Evolutionary conservation across 78 protist species (phyloP).

Genomic region (Dictyostelium firmibasis): DNA sequence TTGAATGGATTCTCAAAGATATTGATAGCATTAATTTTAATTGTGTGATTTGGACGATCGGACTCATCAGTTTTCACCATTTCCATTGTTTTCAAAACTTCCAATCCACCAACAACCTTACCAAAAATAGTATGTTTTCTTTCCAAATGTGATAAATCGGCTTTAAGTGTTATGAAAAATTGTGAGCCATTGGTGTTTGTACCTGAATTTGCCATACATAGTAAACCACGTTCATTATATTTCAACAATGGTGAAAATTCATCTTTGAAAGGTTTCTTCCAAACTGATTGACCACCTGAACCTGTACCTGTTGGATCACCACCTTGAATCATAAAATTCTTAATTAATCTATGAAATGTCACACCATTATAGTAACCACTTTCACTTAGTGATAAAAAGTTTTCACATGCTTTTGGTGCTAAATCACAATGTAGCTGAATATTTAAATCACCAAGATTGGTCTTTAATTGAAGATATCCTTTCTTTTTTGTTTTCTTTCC

Average conservation of each 20-base stretch:
- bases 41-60: background rate
- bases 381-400: conserved; percentile 79
- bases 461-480: conserved; percentile 82
- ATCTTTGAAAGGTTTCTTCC: conserved; percentile 83
- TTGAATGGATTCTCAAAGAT: conserved; percentile 79
- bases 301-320: conserved; percentile 93
- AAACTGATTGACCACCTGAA: conserved; percentile 87
- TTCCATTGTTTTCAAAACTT: conserved; percentile 79
- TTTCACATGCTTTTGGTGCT: conserved; percentile 91
- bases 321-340: conserved; percentile 88
- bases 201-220: conserved; percentile 92
- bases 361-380: conserved; percentile 82
- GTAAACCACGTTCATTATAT: conserved; percentile 86
- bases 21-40: conserved; percentile 9
- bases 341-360: conserved; percentile 89
- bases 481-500: conserved; percentile 69
- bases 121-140: conserved; percentile 91
- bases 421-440: conserved; percentile 85
- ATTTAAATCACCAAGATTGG: conserved; percentile 86
- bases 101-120: conserved; percentile 84
- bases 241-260: conserved; percentile 72
- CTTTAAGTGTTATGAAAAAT: conserved; percentile 85
- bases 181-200: conserved; percentile 86
- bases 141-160: conserved; percentile 79
- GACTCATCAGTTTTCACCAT: conserved; percentile 16